A percentile compares a stretch with the other conserved stretches of the same genome.
phyloP scores from a whole-genome alignment of 257 asterid species.

The Solanum appendiculatum region DNA sequence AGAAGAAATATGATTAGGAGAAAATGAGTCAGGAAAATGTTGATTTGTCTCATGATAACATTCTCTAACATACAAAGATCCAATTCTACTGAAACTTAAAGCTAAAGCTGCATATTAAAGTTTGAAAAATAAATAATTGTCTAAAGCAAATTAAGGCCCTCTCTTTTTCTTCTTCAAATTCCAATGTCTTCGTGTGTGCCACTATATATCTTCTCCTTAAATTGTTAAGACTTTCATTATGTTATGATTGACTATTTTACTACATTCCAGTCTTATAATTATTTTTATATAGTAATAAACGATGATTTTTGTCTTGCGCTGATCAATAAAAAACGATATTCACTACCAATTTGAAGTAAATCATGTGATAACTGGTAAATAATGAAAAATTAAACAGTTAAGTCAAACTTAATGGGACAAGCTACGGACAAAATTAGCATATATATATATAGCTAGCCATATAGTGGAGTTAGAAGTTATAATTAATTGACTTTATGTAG shows the following conservation, averaged over 20 bases:
- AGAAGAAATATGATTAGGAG: not conserved
- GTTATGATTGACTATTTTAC: not conserved
- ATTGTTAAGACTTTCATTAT: not conserved
- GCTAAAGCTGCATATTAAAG: conserved; percentile 4
- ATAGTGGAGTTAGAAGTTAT: not conserved
- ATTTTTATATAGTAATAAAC: not conserved
- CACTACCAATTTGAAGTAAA: not conserved
- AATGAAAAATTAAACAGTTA: not conserved
- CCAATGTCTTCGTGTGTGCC: not conserved
- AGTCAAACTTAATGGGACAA: not conserved
- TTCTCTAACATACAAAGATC: conserved; percentile 4
- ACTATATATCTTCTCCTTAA: not conserved
- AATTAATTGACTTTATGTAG: too few relatives aligned
- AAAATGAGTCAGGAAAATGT: not conserved
- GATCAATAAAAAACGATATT: not conserved
- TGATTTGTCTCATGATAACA: conserved; percentile 5
- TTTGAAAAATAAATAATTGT: not conserved
- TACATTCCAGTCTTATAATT: not conserved
- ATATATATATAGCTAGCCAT: not conserved
- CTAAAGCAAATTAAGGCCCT: conserved; percentile 1
- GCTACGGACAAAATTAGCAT: not conserved
- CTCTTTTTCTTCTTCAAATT: not conserved
- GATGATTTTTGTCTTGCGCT: not conserved
- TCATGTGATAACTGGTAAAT: not conserved
- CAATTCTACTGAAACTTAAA: not conserved